Conservation (phyloP, 495 filamentous ascomycete genomes). For the Darksidea phi region DNA sequence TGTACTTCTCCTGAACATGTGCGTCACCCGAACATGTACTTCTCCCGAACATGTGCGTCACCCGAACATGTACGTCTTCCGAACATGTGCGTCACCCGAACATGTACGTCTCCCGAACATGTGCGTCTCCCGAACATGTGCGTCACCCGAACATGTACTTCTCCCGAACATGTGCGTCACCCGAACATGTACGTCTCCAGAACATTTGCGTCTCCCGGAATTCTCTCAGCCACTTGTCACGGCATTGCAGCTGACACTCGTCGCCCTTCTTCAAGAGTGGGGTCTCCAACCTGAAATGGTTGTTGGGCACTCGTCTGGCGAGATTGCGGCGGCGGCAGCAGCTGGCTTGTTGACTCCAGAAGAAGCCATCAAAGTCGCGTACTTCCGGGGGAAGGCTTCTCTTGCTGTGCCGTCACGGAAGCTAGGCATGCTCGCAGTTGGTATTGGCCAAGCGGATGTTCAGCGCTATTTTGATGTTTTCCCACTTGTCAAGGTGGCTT, state of each 20-base stretch:
- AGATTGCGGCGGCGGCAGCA: constrained; percentile 18
- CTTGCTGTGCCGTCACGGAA: background rate
- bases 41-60: too few species aligned
- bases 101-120: too few species aligned
- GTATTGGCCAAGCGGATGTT: background rate
- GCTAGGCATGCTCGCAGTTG: constrained; percentile 13
- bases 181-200: too few species aligned
- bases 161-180: too few species aligned
- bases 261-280: constrained; percentile 5
- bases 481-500: background rate
- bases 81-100: too few species aligned
- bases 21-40: too few species aligned
- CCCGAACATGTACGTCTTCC: too few species aligned
- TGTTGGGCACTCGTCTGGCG: constrained; percentile 19
- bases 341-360: background rate
- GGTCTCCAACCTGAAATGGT: constrained; percentile 5
- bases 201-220: too few species aligned
- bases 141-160: too few species aligned
- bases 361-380: constrained; percentile 13
- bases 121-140: too few species aligned
- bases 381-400: constrained; percentile 1
- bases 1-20: background rate
- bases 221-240: constrained; percentile 16
- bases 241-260: constrained; percentile 7
- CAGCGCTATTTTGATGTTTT: background rate